Evolutionary conservation across 257 asterid species (phyloP), one percentile per base, ranked within the genome.

Genomic region (Solanum pinnatisectum): DNA sequence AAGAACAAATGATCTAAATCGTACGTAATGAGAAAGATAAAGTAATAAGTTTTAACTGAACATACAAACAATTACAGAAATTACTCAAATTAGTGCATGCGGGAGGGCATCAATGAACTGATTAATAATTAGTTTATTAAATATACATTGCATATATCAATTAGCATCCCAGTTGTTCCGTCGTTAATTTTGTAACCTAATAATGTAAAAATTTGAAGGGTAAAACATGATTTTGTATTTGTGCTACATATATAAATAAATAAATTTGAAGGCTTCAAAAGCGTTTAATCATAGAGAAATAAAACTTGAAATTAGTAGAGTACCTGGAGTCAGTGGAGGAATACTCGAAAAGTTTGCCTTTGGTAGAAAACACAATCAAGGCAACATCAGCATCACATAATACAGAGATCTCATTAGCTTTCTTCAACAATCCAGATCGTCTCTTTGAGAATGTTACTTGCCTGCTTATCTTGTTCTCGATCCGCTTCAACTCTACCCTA

Each of bases 361-460:
- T 93, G 16, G 95, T 91, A 0, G 98, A 95, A 18, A 95, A 95
- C 10, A 94, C 95, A 40, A 95, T 93, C 87, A 95, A 86, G 76
- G 95, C 98, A 85, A 95, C 95, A 1, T 95, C 93, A 82, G 98
- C 98, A 91, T 95, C 98, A 68, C 98, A 95, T 11, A 95, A 30
- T 23, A 94, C 94, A 1, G 98, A 95, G 95, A 95, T 95, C 94
- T 95, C 98, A 68, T 93, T 89, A n/a, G 98, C 98, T 85, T 95
- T 95, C 86, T 95, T 95, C 87, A 91, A 90, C 84, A 95, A 86
- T 7, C 98, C 98, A 20, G 92, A 90, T 78, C 98, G 88, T 84
- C 98, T 90, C 91, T 95, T 95, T 1, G 98, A 94, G 89, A 95
- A 94, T 30, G 98, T 95, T 10, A 94, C 98, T 83, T 94, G 98